Percentiles rank a stretch among this genome's conserved stretches.
Evolutionary conservation across 768 basidiomycete species (phyloP).

Genomic region (Trametes sanguinea): DNA sequence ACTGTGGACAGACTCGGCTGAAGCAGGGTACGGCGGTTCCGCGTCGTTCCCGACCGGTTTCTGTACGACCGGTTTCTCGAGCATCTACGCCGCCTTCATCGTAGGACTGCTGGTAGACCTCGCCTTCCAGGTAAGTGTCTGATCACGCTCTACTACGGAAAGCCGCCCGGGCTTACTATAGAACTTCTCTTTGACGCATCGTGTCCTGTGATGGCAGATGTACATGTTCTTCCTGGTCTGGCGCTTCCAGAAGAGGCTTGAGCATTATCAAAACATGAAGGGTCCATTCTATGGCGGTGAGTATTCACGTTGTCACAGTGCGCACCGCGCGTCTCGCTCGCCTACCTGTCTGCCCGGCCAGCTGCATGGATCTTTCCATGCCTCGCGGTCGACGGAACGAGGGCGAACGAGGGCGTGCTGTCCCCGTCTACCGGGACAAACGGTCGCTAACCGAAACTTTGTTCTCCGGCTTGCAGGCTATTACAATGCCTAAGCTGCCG

Average conservation of each 20-base stretch:
- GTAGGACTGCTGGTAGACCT: slow-evolving; percentile 62
- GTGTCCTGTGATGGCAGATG: slow-evolving; percentile 42
- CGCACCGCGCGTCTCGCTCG: slow-evolving; percentile 10
- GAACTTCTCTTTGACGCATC: slow-evolving; percentile 27
- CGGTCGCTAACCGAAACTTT: slow-evolving; percentile 19
- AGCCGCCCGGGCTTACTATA: slow-evolving; percentile 22
- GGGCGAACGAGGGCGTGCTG: slow-evolving; percentile 10
- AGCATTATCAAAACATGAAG: slow-evolving; percentile 66
- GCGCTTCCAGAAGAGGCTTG: slow-evolving; percentile 71
- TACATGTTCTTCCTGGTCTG: slow-evolving; percentile 80
- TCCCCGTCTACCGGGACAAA: neutral
- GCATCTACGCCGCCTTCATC: slow-evolving; percentile 66
- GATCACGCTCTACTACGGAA: slow-evolving; percentile 25
- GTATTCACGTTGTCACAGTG: slow-evolving; percentile 28
- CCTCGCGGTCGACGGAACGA: slow-evolving; percentile 13
- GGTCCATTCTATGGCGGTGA: slow-evolving; percentile 64
- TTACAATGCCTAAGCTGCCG: slow-evolving; percentile 49
- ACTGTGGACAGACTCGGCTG: slow-evolving; percentile 52
- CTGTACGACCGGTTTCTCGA: slow-evolving; percentile 60
- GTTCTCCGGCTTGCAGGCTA: slow-evolving; percentile 26
- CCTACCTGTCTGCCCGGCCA: slow-evolving; percentile 4
- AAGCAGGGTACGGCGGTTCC: slow-evolving; percentile 42
- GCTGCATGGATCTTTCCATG: slow-evolving; percentile 7
- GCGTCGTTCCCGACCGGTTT: slow-evolving; percentile 55
- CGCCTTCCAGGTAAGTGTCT: slow-evolving; percentile 59